Conservation (phyloP, 768 basidiomycete genomes). For the Lactifluus hygrophoroides region DNA sequence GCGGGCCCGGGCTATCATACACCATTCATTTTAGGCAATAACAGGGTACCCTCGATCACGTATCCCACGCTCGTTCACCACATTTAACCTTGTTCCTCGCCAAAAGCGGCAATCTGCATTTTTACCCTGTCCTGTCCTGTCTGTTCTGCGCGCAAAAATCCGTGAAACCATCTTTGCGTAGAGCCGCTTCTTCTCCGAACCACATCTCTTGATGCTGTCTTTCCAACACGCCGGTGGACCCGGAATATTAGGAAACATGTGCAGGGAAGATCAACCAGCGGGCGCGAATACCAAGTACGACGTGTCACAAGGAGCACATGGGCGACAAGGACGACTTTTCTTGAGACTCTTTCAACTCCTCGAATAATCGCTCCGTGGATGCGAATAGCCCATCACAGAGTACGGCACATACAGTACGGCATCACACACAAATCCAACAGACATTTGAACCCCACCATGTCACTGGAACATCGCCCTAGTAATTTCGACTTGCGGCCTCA, state of each 20-base stretch:
- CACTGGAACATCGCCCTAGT: neutral
- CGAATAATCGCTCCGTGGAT: neutral
- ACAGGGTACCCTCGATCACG: neutral
- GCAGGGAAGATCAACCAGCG: neutral
- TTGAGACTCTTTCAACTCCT: neutral
- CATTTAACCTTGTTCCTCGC: neutral
- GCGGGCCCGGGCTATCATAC: slow-evolving; percentile 2
- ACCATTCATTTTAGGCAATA: neutral
- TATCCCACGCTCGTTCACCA: neutral
- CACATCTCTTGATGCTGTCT: neutral
- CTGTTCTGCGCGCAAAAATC: too few relatives aligned
- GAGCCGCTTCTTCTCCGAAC: neutral
- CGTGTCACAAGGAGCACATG: neutral
- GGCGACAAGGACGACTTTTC: neutral
- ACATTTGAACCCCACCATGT: neutral
- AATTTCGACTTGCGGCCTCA: neutral
- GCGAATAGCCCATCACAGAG: neutral
- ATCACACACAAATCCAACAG: neutral
- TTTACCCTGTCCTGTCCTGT: neutral
- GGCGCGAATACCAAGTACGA: neutral
- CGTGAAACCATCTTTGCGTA: neutral
- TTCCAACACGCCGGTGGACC: neutral
- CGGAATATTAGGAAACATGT: neutral
- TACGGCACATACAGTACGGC: neutral
- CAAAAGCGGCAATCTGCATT: neutral